phyloP scores from a whole-genome alignment of 805 yeast genomes.

The Kluyveromyces wickerhamii region DNA sequence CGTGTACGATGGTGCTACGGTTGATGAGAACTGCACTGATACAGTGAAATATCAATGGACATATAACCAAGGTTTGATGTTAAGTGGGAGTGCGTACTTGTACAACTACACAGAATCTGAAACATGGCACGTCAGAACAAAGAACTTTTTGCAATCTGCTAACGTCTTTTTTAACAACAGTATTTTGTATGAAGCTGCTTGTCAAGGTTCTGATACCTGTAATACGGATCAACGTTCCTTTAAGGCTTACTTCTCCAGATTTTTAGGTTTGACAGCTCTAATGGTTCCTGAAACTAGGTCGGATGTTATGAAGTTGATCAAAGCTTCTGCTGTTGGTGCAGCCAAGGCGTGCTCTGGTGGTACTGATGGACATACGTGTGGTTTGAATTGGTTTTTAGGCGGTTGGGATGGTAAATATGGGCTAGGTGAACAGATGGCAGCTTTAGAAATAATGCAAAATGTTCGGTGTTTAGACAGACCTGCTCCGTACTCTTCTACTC shows the following conservation, averaged over 20 bases:
- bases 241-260: conserved; percentile 59
- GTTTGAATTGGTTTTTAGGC: conserved; percentile 50
- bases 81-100: conserved; percentile 64
- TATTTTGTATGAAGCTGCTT: conserved; percentile 55
- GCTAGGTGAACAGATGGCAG: conserved; percentile 72
- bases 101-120: conserved; percentile 48
- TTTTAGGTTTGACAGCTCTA: conserved; percentile 49
- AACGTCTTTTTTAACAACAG: conserved; percentile 40
- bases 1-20: conserved; percentile 70
- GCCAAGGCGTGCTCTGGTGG: conserved; percentile 71
- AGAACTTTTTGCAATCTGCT: conserved; percentile 38
- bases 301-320: conserved; percentile 35
- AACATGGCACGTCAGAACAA: conserved; percentile 41
- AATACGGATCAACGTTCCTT: conserved; percentile 73
- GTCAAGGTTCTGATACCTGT: conserved; percentile 46
- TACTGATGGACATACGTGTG: conserved; percentile 68
- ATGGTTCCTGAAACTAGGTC: conserved; percentile 44
- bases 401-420: conserved; percentile 64
- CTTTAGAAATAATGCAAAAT: conserved; percentile 55
- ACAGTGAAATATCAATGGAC: conserved; percentile 51
- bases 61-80: conserved; percentile 59
- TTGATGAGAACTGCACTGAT: conserved; percentile 52
- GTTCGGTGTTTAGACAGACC: conserved; percentile 37
- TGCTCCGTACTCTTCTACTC: conserved; percentile 44
- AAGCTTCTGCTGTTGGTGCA: conserved; percentile 55